Evolutionary conservation across 2,329 filamentous ascomycete species (phyloP).

Genomic region (Colletotrichum lindemuthianum): DNA sequence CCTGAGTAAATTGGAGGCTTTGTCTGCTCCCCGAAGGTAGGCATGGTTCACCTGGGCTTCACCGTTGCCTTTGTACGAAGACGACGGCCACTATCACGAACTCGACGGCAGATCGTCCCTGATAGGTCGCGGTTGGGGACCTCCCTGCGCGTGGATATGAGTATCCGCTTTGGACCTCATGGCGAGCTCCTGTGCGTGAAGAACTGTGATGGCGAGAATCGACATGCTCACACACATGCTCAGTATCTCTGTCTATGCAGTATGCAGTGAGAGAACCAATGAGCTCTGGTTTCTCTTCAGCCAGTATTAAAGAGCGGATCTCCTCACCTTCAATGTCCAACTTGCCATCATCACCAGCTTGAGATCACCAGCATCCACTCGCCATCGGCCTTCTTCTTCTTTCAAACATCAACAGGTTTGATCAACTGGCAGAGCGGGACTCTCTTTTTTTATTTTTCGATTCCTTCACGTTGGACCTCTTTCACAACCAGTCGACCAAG

Average conservation of each 20-base stretch:
- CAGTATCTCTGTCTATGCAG: too few relatives aligned
- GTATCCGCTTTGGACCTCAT: constrained; percentile 29
- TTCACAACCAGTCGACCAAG: neutral
- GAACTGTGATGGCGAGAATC: neutral
- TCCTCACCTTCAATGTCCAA: constrained; percentile 11
- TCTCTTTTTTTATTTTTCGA: constrained; percentile 13
- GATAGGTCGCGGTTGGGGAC: constrained; percentile 8
- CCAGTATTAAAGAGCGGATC: constrained; percentile 34
- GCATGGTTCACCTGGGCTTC: constrained; percentile 25
- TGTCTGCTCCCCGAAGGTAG: constrained; percentile 6
- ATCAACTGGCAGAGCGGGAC: constrained; percentile 27
- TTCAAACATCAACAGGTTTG: constrained; percentile 31
- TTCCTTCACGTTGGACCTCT: neutral
- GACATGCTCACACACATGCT: too few relatives aligned
- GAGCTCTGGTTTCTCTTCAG: neutral
- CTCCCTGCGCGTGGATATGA: constrained; percentile 25
- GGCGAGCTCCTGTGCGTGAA: constrained; percentile 5
- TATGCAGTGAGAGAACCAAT: too few relatives aligned
- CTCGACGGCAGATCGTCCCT: constrained; percentile 23
- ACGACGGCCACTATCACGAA: constrained; percentile 9
- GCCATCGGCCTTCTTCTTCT: constrained; percentile 14
- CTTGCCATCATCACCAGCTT: constrained; percentile 3
- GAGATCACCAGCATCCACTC: constrained; percentile 21
- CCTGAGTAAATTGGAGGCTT: constrained; percentile 29
- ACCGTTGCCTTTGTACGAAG: constrained; percentile 10